Evolutionary conservation across 1,139 yeast genomes (phyloP), one percentile per base, ranked within the genome.

Genomic region (Kurtzmaniella quercitrusa): DNA sequence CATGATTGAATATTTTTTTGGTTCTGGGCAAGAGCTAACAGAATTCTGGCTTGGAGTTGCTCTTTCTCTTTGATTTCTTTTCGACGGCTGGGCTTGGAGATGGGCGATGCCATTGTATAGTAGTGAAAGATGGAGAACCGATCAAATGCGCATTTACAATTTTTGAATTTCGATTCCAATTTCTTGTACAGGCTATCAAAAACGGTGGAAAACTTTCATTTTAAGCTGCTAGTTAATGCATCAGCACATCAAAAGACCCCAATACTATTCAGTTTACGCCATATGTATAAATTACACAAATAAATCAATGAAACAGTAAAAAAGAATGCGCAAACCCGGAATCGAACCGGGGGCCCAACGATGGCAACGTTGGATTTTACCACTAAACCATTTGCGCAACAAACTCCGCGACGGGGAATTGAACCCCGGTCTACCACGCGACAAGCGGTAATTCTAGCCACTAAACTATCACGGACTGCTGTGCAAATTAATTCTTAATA

Each of bases 391-490:
- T 52, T 50, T 52, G 58, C 58, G 58, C 57, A 29, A 42, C 3
- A 17, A 47, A 50, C 81, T 76, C 81, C 80, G 79, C 75, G 79
- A 76, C 81, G 79, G 81, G 81, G 81, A 76, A 76, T 76, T 73
- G 81, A 76, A 76, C 81, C 81, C 81, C 79, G 81, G 81, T 76
- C 81, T 71, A 72, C 81, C 81, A 71, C 76, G 81, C 75, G 76
- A 67, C 73, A 68, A 67, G 67, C 72, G 72, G 72, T 62, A 64
- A 67, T 67, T 67, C 73, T 67, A 68, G 72, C 73, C 73, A 67
- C 73, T 68, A 68, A 67, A 68, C 73, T 68, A 68, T 68, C 73
- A 57, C 71, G 73, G 73, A 66, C 31, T 27, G 41, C 14, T 11
- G 31, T 27, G 31, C 5, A n/a, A n/a, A n/a, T n/a, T n/a, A n/a